Evolutionary conservation across 2,329 filamentous ascomycete species (phyloP).

Genomic region (Pestalotiopsis sp.): DNA sequence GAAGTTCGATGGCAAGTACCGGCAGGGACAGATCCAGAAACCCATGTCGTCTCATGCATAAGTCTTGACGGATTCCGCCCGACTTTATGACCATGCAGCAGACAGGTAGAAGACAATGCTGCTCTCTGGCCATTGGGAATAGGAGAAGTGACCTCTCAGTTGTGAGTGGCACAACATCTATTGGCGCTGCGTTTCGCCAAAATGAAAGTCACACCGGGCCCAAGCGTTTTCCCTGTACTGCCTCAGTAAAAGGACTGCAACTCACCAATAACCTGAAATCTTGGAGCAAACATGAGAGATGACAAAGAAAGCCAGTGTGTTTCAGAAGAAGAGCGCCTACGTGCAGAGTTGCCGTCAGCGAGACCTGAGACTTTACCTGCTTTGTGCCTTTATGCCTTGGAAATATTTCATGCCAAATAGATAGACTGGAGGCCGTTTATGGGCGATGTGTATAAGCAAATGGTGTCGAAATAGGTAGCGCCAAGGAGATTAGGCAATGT

Average conservation of each 20-base stretch:
- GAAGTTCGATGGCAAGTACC: background rate
- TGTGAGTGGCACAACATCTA: conserved; percentile 3
- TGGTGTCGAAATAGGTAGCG: background rate
- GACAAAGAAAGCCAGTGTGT: conserved; percentile 7
- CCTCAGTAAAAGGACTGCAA: background rate
- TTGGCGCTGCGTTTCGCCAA: conserved; percentile 9
- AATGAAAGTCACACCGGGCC: background rate
- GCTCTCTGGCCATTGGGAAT: background rate
- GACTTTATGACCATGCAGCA: background rate
- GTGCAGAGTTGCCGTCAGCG: background rate
- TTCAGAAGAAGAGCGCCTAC: conserved; percentile 3
- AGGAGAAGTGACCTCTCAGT: conserved; percentile 3
- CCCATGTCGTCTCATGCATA: conserved; percentile 2
- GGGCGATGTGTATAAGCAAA: conserved; percentile 12
- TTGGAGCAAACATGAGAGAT: conserved; percentile 13
- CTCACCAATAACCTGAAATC: background rate
- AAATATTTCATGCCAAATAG: background rate
- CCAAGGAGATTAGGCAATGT: conserved; percentile 6
- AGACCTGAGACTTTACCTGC: background rate
- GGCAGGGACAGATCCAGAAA: background rate
- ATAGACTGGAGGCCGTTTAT: background rate
- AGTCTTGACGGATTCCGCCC: background rate
- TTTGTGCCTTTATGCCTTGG: background rate
- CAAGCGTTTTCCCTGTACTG: conserved; percentile 9
- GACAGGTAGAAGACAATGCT: background rate